A percentile compares a stretch with the other conserved stretches of the same genome.
Conservation (phyloP, 192 early-diverging fungal genomes). For the Chytriomyces sp. region DNA sequence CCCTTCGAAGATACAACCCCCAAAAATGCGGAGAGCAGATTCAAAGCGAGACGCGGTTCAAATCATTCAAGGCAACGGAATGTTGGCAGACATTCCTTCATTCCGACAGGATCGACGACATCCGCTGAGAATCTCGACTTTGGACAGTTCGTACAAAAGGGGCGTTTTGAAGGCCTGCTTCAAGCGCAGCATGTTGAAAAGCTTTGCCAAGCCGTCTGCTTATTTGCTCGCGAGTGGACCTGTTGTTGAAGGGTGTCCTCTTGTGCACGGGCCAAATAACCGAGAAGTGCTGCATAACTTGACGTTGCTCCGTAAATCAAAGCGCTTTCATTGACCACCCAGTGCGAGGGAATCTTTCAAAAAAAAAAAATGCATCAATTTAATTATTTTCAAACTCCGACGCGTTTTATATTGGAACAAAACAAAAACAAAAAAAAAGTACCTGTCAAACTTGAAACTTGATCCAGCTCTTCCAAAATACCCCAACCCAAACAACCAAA, state of each 20-base stretch:
- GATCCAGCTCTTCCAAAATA: neutral
- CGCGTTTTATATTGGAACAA: too few relatives aligned
- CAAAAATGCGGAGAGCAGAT: too few relatives aligned
- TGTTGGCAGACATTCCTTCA: neutral
- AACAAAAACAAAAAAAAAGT: neutral
- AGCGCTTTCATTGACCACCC: neutral
- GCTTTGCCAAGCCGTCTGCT: neutral
- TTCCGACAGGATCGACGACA: neutral
- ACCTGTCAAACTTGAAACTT: neutral
- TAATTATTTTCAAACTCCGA: neutral
- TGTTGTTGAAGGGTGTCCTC: neutral
- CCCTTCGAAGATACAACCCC: too few relatives aligned
- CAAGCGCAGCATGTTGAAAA: neutral
- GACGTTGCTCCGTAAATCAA: neutral
- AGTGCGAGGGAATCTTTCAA: neutral
- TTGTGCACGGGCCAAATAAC: neutral
- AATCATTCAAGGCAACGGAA: neutral
- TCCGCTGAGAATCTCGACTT: neutral
- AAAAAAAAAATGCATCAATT: neutral
- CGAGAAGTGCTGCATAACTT: neutral
- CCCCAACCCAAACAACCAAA: neutral
- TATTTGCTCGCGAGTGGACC: constrained; percentile 7
- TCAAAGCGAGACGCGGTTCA: neutral
- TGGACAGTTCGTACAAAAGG: neutral
- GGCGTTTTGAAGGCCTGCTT: constrained; percentile 7